phyloP scores from a whole-genome alignment of 1,139 yeast genomes.

The Torulaspora pretoriensis region DNA sequence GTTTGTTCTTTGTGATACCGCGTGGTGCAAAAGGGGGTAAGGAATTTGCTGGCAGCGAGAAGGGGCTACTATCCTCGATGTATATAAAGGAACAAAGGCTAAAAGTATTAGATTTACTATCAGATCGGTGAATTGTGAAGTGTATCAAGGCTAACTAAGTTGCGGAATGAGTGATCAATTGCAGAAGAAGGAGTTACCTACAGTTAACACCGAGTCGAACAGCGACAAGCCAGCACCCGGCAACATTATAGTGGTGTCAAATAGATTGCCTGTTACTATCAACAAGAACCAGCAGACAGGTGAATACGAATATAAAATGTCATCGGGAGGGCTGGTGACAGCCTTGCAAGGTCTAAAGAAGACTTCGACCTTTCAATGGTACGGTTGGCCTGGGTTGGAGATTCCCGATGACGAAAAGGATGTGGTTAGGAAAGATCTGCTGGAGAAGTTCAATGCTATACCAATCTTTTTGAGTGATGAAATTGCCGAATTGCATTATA shows the following conservation, averaged over 20 bases:
- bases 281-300: conserved; percentile 55
- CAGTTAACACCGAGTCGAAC: conserved; percentile 6
- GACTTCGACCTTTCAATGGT: conserved; percentile 87
- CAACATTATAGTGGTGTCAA: conserved; percentile 87
- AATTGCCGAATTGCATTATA: conserved; percentile 91
- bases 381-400: conserved; percentile 97
- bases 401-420: conserved; percentile 73
- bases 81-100: conserved; percentile 2
- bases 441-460: conserved; percentile 76
- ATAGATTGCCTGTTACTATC: conserved; percentile 91
- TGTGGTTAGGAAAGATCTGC: conserved; percentile 64
- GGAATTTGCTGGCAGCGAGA: conserved; percentile 7
- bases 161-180: conserved; percentile 1
- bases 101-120: not conserved
- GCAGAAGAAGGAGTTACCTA: conserved; percentile 3
- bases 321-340: conserved; percentile 95
- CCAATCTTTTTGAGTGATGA: conserved; percentile 87
- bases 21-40: conserved; percentile 9
- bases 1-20: not conserved
- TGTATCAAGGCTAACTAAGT: not conserved
- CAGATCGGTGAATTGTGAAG: not conserved
- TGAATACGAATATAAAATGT: conserved; percentile 73
- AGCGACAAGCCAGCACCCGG: conserved; percentile 37
- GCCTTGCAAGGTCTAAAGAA: conserved; percentile 91
- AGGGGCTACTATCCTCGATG: conserved; percentile 4